These are phyloP conservation scores for Nakazawaea molendinolei DNA, from an alignment of 805 yeast genomes.

Conservation along the genomic window DNA sequence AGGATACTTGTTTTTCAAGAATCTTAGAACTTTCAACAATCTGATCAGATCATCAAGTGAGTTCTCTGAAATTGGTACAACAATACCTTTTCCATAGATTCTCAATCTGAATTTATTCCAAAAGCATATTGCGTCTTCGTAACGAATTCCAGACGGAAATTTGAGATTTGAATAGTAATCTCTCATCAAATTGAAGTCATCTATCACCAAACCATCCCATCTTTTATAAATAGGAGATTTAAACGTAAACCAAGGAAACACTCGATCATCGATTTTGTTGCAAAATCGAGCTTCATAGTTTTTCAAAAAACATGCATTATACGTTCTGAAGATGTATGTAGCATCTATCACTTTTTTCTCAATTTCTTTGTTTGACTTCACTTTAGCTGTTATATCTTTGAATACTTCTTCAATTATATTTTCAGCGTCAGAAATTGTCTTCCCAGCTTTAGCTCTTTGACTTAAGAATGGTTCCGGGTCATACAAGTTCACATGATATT, in stretches of 20 bases:
- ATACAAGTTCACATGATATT: slow-evolving; percentile 6
- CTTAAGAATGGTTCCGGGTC: slow-evolving; percentile 5
- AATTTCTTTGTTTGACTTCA: slow-evolving; percentile 15
- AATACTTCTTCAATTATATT: slow-evolving; percentile 17
- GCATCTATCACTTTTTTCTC: slow-evolving; percentile 28
- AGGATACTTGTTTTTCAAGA: slow-evolving; percentile 43
- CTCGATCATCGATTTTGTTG: slow-evolving; percentile 16
- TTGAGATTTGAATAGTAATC: slow-evolving; percentile 1
- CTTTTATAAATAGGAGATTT: slow-evolving; percentile 21
- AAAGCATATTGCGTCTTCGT: not conserved
- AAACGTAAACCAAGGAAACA: slow-evolving; percentile 25
- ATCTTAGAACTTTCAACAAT: slow-evolving; percentile 41
- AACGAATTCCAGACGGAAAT: slow-evolving; percentile 3
- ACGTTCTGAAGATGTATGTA: slow-evolving; percentile 23
- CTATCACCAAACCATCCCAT: slow-evolving; percentile 9
- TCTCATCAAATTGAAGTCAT: slow-evolving; percentile 9
- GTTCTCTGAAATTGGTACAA: slow-evolving; percentile 40
- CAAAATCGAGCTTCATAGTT: slow-evolving; percentile 7
- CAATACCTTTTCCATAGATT: slow-evolving; percentile 43
- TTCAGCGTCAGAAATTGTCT: not conserved
- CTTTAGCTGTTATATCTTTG: slow-evolving; percentile 14
- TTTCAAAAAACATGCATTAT: slow-evolving; percentile 25
- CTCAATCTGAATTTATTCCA: slow-evolving; percentile 7
- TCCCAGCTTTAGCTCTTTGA: not conserved
- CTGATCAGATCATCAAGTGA: slow-evolving; percentile 43